Percentiles rank a stretch among this genome's conserved stretches.
Conservation (phyloP, 805 yeast species). For the Suhomyces vadensis region DNA sequence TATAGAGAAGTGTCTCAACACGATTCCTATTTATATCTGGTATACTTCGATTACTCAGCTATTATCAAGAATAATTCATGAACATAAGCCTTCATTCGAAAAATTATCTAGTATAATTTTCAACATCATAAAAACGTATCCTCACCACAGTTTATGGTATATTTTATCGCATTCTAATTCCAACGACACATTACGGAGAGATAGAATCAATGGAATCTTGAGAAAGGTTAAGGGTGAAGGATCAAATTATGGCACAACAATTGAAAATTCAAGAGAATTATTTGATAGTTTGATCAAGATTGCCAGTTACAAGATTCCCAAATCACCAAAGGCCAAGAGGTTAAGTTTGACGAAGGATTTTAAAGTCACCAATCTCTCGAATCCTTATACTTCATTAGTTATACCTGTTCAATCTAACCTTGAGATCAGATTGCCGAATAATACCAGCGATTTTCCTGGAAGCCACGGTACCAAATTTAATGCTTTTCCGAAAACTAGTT, state of each 20-base stretch:
- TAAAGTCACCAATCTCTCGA: slow-evolving; percentile 29
- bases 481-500: slow-evolving; percentile 47
- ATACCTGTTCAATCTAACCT: slow-evolving; percentile 75
- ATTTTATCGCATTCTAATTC: slow-evolving; percentile 72
- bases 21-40: slow-evolving; percentile 61
- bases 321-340: slow-evolving; percentile 32
- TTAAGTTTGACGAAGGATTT: slow-evolving; percentile 45
- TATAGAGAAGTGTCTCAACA: slow-evolving; percentile 43
- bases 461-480: slow-evolving; percentile 36
- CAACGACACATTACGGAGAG: slow-evolving; percentile 30
- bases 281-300: slow-evolving; percentile 45
- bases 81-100: slow-evolving; percentile 54
- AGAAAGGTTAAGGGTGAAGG: slow-evolving; percentile 15
- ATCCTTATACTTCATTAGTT: slow-evolving; percentile 50
- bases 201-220: slow-evolving; percentile 28
- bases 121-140: slow-evolving; percentile 62
- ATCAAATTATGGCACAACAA: slow-evolving; percentile 14
- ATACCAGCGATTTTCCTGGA: slow-evolving; percentile 11
- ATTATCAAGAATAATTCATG: slow-evolving; percentile 73
- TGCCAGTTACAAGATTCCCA: slow-evolving; percentile 41
- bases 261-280: slow-evolving; percentile 32
- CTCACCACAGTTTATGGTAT: slow-evolving; percentile 85
- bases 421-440: slow-evolving; percentile 61
- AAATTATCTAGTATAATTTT: slow-evolving; percentile 59
- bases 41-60: slow-evolving; percentile 85